Percentiles rank a stretch among this genome's conserved stretches.
These are phyloP conservation scores for Candida boidinii DNA, from an alignment of 805 yeast species.

Conservation along the genomic window DNA sequence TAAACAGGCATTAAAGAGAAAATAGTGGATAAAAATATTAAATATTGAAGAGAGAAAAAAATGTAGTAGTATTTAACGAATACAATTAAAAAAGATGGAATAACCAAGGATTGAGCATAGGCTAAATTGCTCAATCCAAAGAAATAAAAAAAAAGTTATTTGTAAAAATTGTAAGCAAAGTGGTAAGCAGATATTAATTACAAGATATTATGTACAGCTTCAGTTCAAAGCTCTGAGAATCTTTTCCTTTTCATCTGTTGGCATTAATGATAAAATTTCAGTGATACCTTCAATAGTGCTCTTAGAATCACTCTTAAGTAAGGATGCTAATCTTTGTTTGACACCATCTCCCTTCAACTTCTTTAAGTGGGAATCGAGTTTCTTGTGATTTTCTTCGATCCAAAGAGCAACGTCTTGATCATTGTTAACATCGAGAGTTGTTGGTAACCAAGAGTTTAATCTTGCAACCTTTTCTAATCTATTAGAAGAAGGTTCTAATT, in stretches of 20 bases:
- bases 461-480: constrained; percentile 82
- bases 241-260: constrained; percentile 46
- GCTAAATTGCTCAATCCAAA: no score
- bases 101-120: no score
- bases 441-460: constrained; percentile 80
- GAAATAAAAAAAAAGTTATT: background rate
- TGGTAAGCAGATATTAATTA: no score
- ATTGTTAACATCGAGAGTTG: constrained; percentile 55
- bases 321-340: constrained; percentile 54
- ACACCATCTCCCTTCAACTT: constrained; percentile 59
- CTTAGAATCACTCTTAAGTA: constrained; percentile 45
- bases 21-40: no score
- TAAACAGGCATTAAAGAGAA: no score
- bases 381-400: constrained; percentile 72
- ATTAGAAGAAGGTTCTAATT: constrained; percentile 38
- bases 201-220: constrained; percentile 4
- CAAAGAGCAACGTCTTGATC: constrained; percentile 76
- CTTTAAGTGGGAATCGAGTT: constrained; percentile 52
- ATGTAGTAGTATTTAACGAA: no score
- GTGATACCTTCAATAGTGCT: constrained; percentile 46
- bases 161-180: no score
- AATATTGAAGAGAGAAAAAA: no score
- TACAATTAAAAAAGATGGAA: no score
- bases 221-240: constrained; percentile 18
- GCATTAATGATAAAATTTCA: constrained; percentile 43